Percentiles rank a stretch among this genome's conserved stretches.
phyloP scores from a whole-genome alignment of 345 rosid species.

The Eucalyptus dawsonii region DNA sequence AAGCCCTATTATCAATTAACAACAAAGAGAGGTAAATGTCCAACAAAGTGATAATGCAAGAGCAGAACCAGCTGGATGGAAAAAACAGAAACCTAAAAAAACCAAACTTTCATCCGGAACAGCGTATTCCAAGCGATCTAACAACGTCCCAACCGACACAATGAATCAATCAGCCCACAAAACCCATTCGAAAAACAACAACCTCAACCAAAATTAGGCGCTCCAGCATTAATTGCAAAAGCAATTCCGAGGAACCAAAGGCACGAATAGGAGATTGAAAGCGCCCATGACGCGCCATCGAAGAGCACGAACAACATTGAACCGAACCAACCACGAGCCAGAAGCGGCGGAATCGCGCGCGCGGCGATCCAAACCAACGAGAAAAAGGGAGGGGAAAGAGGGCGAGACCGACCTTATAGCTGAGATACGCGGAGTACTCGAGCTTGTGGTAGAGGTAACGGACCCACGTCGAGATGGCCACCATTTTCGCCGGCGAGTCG shows the following conservation, averaged over 20 bases:
- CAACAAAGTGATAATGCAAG: background rate
- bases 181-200: background rate
- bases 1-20: background rate
- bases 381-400: background rate
- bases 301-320: background rate
- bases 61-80: background rate
- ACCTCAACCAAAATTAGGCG: background rate
- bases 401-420: slow-evolving; percentile 38
- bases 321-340: background rate
- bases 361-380: background rate
- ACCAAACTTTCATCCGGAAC: background rate
- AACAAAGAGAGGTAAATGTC: background rate
- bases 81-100: background rate
- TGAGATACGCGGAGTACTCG: slow-evolving; percentile 50
- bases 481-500: slow-evolving; percentile 23
- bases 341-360: background rate
- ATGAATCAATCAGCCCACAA: background rate
- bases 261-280: background rate
- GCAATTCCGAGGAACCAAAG: background rate
- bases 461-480: slow-evolving; percentile 61
- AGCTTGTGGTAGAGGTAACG: slow-evolving; percentile 62
- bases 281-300: background rate
- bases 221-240: background rate
- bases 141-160: background rate
- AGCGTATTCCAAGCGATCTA: background rate